Percentiles rank a stretch among this genome's conserved stretches.
phyloP scores from a whole-genome alignment of 1,139 yeast species.

The Taphrina wiesneri region DNA sequence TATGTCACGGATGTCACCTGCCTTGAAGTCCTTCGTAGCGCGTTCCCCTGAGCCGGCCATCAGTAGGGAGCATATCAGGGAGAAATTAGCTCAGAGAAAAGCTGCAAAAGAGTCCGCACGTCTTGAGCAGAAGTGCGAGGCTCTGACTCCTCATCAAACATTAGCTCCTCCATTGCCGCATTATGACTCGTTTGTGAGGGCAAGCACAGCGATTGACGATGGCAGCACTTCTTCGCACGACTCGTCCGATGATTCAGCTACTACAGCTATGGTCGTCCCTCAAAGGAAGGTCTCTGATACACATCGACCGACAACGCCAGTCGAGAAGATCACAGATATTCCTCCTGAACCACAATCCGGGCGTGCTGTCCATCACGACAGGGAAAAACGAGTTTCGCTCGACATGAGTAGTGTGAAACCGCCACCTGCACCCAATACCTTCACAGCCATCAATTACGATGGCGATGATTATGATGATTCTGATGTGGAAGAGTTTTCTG shows the following conservation, averaged over 20 bases:
- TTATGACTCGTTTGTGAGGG: constrained; percentile 3
- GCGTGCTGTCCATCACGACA: constrained; percentile 10
- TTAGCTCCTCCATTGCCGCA: constrained; percentile 28
- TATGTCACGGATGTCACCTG: not conserved
- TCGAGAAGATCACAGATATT: not conserved
- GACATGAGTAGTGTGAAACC: not conserved
- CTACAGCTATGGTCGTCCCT: not conserved
- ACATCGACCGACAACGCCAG: constrained; percentile 14
- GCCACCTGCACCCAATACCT: not conserved
- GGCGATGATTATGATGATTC: constrained; percentile 32
- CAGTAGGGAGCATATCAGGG: constrained; percentile 19
- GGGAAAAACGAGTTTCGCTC: constrained; percentile 1
- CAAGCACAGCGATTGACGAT: not conserved
- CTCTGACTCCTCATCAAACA: constrained; percentile 4
- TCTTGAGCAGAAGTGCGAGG: not conserved
- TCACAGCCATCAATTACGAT: constrained; percentile 27
- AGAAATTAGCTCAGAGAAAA: constrained; percentile 21
- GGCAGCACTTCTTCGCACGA: not conserved
- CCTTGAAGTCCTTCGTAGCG: not conserved
- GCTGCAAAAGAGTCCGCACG: constrained; percentile 8
- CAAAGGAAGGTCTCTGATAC: constrained; percentile 18
- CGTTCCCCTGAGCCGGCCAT: constrained; percentile 26
- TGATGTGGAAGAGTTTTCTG: constrained; percentile 4
- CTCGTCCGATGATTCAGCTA: not conserved
- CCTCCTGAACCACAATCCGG: constrained; percentile 12